Evolutionary conservation across 2,329 filamentous ascomycete species (phyloP).

Genomic region (Incumbomyces delicatus): DNA sequence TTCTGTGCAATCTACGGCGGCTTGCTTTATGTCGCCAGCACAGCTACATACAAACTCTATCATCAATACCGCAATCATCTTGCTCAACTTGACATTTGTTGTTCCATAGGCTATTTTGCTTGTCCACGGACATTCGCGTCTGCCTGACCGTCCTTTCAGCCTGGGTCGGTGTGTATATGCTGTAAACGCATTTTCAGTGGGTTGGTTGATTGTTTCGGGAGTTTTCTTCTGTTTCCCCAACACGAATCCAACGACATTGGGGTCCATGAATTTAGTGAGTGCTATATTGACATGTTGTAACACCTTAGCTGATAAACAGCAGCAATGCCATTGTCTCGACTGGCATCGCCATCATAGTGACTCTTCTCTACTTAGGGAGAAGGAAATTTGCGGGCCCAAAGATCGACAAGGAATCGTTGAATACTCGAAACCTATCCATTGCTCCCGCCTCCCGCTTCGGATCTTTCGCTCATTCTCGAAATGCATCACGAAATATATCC

Average conservation of each 20-base stretch:
- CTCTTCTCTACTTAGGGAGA: conserved; percentile 18
- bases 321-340: conserved; percentile 1
- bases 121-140: conserved; percentile 26
- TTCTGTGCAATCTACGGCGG: conserved; percentile 27
- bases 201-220: conserved; percentile 1
- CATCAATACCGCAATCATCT: conserved; percentile 21
- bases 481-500: background rate
- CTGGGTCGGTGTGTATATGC: conserved; percentile 4
- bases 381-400: background rate
- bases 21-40: conserved; percentile 30
- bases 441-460: background rate
- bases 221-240: conserved; percentile 7
- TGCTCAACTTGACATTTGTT: conserved; percentile 11
- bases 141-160: conserved; percentile 3
- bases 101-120: conserved; percentile 33
- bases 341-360: conserved; percentile 17
- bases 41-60: conserved; percentile 31
- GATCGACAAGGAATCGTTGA: background rate
- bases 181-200: conserved; percentile 3
- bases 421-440: background rate
- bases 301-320: background rate
- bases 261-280: conserved; percentile 6
- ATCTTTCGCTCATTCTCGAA: background rate
- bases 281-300: background rate
- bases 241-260: background rate